These are phyloP conservation scores for Fusarium sarcochroum DNA, from an alignment of 2,329 filamentous ascomycete species.

Conservation along the genomic window DNA sequence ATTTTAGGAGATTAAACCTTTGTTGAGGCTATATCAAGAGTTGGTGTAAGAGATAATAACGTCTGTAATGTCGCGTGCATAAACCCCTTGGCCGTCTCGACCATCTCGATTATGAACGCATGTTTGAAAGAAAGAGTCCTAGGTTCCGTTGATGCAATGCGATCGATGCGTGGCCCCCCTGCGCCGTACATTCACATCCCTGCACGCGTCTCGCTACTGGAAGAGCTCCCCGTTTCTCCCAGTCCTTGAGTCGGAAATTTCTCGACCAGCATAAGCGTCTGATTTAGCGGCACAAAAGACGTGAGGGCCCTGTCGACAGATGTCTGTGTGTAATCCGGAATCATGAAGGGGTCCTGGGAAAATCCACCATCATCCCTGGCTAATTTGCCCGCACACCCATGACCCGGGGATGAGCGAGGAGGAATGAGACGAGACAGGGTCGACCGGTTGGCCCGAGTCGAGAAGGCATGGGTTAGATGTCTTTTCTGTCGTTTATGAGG, in stretches of 20 bases:
- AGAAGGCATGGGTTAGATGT: constrained; percentile 9
- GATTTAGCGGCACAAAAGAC: constrained; percentile 17
- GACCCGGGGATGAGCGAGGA: constrained; percentile 36
- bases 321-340: constrained; percentile 12
- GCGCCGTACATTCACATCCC: constrained; percentile 28
- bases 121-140: constrained; percentile 15
- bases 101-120: constrained; percentile 17
- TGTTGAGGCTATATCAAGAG: constrained; percentile 2
- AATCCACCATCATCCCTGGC: constrained; percentile 37
- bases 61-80: constrained; percentile 13
- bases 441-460: constrained; percentile 26
- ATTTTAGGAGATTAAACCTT: too few species aligned
- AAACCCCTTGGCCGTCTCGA: not conserved
- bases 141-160: constrained; percentile 28
- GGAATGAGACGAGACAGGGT: constrained; percentile 30
- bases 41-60: constrained; percentile 8
- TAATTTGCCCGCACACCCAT: constrained; percentile 37
- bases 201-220: constrained; percentile 10
- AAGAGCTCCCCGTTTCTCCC: constrained; percentile 9
- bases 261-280: constrained; percentile 20
- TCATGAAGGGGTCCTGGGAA: not conserved
- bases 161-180: constrained; percentile 37
- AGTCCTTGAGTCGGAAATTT: constrained; percentile 27
- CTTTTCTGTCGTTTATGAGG: constrained; percentile 22
- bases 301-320: not conserved